Percentiles rank a stretch among this genome's conserved stretches.
Conservation (phyloP, 2,329 filamentous ascomycete genomes). For the Tolypocladium amazonense region DNA sequence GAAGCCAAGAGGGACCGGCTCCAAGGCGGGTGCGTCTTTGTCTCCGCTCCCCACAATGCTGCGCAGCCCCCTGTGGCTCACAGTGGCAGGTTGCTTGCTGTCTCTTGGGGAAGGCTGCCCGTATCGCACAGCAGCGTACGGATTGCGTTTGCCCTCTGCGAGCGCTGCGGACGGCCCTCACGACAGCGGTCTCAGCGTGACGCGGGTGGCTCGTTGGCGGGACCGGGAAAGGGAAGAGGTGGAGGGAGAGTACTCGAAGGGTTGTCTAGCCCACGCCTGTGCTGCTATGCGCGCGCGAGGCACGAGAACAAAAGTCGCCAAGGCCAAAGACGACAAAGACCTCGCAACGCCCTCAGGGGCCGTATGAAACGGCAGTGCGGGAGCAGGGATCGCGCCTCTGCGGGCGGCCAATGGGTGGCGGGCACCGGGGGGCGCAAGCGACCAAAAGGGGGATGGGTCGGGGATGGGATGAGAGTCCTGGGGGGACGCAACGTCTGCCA, state of each 20-base stretch:
- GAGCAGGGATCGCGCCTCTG: slow-evolving; percentile 2
- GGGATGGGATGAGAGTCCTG: neutral
- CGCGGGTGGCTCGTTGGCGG: neutral
- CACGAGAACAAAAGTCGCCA: neutral
- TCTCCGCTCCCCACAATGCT: slow-evolving; percentile 6
- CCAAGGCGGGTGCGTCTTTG: slow-evolving; percentile 4
- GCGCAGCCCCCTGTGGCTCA: slow-evolving; percentile 8
- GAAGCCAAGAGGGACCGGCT: neutral
- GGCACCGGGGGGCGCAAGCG: neutral
- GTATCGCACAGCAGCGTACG: neutral
- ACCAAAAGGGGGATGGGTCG: slow-evolving; percentile 3
- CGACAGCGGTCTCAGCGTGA: neutral
- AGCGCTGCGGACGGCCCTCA: neutral
- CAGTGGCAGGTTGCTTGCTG: neutral
- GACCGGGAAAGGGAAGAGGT: neutral
- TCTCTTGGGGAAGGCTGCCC: neutral
- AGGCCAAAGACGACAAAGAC: neutral
- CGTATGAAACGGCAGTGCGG: slow-evolving; percentile 7
- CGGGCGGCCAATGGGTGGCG: neutral
- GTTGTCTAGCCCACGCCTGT: neutral
- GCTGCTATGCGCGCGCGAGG: neutral
- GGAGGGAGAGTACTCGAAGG: neutral
- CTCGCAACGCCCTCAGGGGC: slow-evolving; percentile 1
- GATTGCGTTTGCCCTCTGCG: neutral
- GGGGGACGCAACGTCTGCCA: neutral